phyloP scores from a whole-genome alignment of 2,329 filamentous ascomycete species.

The Zelopaecilomyces penicillatus region DNA sequence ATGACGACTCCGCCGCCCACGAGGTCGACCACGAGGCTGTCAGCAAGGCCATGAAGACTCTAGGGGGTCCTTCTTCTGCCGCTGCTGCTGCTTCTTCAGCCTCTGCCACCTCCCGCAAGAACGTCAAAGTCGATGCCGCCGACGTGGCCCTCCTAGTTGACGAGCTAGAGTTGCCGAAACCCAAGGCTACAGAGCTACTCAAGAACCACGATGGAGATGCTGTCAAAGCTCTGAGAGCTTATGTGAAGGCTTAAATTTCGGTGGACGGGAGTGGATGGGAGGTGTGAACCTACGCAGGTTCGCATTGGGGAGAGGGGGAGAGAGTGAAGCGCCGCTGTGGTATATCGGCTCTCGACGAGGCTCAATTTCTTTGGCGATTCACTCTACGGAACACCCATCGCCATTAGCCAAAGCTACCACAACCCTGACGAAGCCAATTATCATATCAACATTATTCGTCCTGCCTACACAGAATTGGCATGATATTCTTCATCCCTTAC shows the following conservation, averaged over 20 bases:
- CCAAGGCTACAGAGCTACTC: slow-evolving; percentile 66
- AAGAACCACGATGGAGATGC: slow-evolving; percentile 63
- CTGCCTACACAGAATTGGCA: too few relatives aligned
- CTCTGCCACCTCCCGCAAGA: slow-evolving; percentile 36
- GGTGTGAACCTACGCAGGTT: too few relatives aligned
- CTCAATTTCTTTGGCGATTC: too few relatives aligned
- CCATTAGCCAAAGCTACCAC: too few relatives aligned
- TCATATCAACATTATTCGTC: too few relatives aligned
- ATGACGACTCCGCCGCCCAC: slow-evolving; percentile 38
- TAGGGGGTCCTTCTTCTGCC: slow-evolving; percentile 27
- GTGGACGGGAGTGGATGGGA: too few relatives aligned
- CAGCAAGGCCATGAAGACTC: slow-evolving; percentile 61
- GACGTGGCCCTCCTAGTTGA: slow-evolving; percentile 65
- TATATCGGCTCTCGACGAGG: too few relatives aligned
- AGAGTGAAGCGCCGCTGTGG: too few relatives aligned
- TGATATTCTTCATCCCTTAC: too few relatives aligned
- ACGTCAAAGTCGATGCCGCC: slow-evolving; percentile 64
- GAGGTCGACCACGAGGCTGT: slow-evolving; percentile 63
- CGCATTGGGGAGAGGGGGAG: too few relatives aligned
- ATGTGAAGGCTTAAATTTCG: slow-evolving; percentile 17
- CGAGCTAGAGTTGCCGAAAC: slow-evolving; percentile 62
- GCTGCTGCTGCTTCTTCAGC: slow-evolving; percentile 21
- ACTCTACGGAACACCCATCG: too few relatives aligned
- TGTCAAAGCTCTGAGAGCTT: slow-evolving; percentile 58
- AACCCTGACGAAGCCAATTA: too few relatives aligned